A percentile compares a stretch with the other conserved stretches of the same genome.
These are phyloP conservation scores for Fusarium sp. DNA, from an alignment of 2,329 filamentous ascomycete species.

Conservation along the genomic window DNA sequence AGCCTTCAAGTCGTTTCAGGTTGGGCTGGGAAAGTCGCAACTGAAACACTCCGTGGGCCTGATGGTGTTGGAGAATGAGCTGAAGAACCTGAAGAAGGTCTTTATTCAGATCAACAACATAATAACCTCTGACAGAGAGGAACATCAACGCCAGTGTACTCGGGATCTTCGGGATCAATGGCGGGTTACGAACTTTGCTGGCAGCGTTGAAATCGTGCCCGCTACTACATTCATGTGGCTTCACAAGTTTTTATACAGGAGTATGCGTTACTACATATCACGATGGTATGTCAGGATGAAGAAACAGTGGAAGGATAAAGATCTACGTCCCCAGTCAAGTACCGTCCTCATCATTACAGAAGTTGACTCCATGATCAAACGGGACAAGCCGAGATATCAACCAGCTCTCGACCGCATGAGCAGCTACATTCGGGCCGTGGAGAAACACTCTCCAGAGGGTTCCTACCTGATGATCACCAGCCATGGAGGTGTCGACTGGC, in stretches of 20 bases:
- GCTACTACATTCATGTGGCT: neutral
- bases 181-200: constrained; percentile 6
- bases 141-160: neutral
- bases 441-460: neutral
- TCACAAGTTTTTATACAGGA: neutral
- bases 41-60: neutral
- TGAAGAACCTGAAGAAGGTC: neutral
- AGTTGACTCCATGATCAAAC: neutral
- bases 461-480: neutral
- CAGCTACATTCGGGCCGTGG: neutral
- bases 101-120: neutral
- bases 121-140: neutral
- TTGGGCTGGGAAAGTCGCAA: neutral
- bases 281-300: neutral
- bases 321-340: neutral
- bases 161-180: neutral
- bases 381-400: neutral
- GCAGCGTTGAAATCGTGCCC: neutral
- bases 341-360: neutral
- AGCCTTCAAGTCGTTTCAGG: neutral
- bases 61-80: neutral
- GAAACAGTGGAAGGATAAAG: neutral
- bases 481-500: neutral
- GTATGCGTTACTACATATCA: neutral
- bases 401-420: neutral